Evolutionary conservation across 2,329 filamentous ascomycete species (phyloP), one percentile per base, ranked within the genome.

Genomic region (Claviceps quebecensis): DNA sequence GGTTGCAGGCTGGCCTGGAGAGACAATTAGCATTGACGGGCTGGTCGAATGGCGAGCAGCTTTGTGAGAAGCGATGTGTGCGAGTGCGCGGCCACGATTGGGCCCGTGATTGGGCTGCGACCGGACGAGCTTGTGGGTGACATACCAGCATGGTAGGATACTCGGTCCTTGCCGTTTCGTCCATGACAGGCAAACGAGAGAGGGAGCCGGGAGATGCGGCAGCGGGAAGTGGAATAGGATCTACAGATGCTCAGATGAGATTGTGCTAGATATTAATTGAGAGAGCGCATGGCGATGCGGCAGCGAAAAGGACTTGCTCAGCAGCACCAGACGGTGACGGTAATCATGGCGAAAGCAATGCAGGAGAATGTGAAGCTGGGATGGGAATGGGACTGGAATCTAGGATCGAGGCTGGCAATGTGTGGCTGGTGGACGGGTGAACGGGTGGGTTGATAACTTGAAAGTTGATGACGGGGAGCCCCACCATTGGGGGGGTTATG

Each of bases 71-170:
- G 23, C n/a, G 7, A 29, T 41, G 4, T 13, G 22, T 37, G 22
- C 7, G 45, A 45, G 34, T 38, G 50, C 22, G 23, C 47, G 51
- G 34, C 47, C n/a, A n/a, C 45, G 22, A 22, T 45, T 39, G 36
- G 40, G 19, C 22, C 40, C 14, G 14, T 45, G 8, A 36, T 51
- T 16, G 44, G 49, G 39, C 39, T 34, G 41, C 19, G 51, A 16
- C 43, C 38, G 17, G 47, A 52, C 9, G 34, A 43, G 50, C 50
- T 48, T 45, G 54, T 55, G 44, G 52, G 19, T 54, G 54, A 70
- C 85, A 76, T 76, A 96, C 91, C 83, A 95, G 83, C 80, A 97
- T 84, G 60, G 83, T 84, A 68, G 91, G 89, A 75, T 97, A 97
- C 70, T 96, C 91, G 69, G 86, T 77, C 70, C 89, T 81, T 66